phyloP scores from a whole-genome alignment of 768 basidiomycete genomes.

The Dentipellis sp. region DNA sequence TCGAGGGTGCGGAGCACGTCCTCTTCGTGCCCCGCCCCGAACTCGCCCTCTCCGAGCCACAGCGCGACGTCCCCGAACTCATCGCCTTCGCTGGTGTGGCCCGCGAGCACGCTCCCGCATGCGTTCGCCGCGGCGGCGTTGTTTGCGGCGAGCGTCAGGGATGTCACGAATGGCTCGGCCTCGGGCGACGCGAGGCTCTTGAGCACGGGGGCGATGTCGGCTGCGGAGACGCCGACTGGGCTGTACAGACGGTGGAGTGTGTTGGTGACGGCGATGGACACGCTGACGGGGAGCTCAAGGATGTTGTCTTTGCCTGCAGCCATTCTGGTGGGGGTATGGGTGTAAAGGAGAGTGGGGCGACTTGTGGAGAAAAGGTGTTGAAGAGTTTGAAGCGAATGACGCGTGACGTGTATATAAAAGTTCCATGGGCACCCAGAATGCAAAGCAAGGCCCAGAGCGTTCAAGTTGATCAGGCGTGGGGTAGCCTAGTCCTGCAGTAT shows the following conservation, averaged over 20 bases:
- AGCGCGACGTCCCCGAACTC: constrained; percentile 45
- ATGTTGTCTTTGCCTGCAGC: background rate
- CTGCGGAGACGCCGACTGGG: background rate
- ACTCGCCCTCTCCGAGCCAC: constrained; percentile 39
- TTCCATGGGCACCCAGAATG: too few relatives aligned
- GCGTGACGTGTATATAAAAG: too few relatives aligned
- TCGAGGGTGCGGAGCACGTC: constrained; percentile 25
- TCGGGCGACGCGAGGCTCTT: constrained; percentile 4
- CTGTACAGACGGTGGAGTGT: background rate
- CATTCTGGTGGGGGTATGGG: too few relatives aligned
- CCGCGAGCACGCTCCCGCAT: constrained; percentile 45
- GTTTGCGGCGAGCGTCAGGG: constrained; percentile 31
- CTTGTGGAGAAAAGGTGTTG: too few relatives aligned
- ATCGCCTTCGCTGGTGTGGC: constrained; percentile 45
- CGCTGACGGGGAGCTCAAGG: background rate
- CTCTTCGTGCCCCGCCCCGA: constrained; percentile 20
- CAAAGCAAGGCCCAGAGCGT: too few relatives aligned
- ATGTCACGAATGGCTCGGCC: constrained; percentile 6
- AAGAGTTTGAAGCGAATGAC: too few relatives aligned
- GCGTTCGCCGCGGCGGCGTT: constrained; percentile 28
- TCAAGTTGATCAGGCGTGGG: too few relatives aligned
- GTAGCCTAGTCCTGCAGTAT: too few relatives aligned
- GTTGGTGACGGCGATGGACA: background rate
- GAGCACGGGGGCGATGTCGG: background rate
- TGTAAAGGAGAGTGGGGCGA: too few relatives aligned